A percentile compares a stretch with the other conserved stretches of the same genome.
phyloP scores from a whole-genome alignment of 139 green algal species.

The Auxenochlorella pyrenoidosa region DNA sequence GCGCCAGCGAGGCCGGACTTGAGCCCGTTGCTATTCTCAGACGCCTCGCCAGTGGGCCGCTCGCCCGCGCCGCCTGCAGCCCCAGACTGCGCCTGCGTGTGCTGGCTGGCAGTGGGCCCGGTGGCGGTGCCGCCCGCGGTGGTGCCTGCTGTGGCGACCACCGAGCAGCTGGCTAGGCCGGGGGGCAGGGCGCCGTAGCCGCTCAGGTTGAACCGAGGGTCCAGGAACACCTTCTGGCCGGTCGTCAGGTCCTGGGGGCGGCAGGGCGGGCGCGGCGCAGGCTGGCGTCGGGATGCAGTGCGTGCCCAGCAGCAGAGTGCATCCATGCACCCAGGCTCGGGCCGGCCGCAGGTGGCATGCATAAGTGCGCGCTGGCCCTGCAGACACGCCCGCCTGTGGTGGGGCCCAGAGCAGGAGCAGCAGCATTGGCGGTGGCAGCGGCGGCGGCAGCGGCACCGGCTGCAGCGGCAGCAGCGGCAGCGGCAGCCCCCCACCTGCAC shows the following conservation, averaged over 20 bases:
- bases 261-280: too few relatives aligned
- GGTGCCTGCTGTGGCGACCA: background rate
- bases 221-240: slow-evolving; percentile 42
- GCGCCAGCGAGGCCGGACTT: background rate
- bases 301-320: background rate
- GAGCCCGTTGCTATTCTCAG: background rate
- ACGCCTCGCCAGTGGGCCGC: background rate
- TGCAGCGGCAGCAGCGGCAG: too few relatives aligned
- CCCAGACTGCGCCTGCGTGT: background rate
- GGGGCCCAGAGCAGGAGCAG: too few relatives aligned
- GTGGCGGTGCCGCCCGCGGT: background rate
- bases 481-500: slow-evolving; percentile 22
- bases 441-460: too few relatives aligned
- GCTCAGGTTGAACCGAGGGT: slow-evolving; percentile 37
- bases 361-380: background rate
- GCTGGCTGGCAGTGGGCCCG: background rate
- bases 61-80: background rate
- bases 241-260: slow-evolving; percentile 38
- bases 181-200: slow-evolving; percentile 2
- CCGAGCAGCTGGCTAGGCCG: slow-evolving; percentile 6
- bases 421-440: too few relatives aligned
- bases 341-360: too few relatives aligned
- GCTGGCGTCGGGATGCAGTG: background rate
- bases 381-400: too few relatives aligned
- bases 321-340: too few relatives aligned